Percentiles rank a stretch among this genome's conserved stretches.
Evolutionary conservation across 2,329 filamentous ascomycete species (phyloP).

Genomic region (Graphilbum fragrans): DNA sequence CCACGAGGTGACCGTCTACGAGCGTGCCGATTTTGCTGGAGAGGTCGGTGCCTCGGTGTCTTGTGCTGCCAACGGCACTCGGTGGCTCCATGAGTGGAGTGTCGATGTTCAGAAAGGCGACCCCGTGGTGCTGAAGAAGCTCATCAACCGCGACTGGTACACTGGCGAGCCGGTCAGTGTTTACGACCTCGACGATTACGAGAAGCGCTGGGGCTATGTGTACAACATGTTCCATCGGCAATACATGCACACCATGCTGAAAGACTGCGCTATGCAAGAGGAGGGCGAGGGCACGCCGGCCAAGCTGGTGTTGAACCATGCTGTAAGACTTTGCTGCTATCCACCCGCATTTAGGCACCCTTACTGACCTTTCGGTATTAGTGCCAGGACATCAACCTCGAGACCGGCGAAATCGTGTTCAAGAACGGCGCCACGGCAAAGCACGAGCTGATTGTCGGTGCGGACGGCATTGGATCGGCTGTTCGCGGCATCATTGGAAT

Average conservation of each 20-base stretch:
- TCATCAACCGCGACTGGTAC: constrained; percentile 60
- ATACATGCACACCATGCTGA: constrained; percentile 57
- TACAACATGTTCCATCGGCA: constrained; percentile 52
- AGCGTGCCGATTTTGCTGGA: constrained; percentile 51
- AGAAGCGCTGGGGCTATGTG: constrained; percentile 24
- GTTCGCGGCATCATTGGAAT: constrained; percentile 54
- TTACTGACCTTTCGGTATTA: constrained; percentile 2
- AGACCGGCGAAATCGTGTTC: constrained; percentile 37
- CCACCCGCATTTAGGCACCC: not conserved
- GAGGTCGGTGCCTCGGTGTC: constrained; percentile 57
- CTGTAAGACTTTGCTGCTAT: constrained; percentile 19
- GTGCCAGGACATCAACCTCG: constrained; percentile 34
- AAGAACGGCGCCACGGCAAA: constrained; percentile 33
- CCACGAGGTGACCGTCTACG: constrained; percentile 48
- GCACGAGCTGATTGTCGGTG: constrained; percentile 51
- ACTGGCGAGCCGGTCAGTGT: constrained; percentile 54
- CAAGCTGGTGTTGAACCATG: constrained; percentile 43
- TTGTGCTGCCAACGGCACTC: constrained; percentile 57
- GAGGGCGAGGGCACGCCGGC: constrained; percentile 41
- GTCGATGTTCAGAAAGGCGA: constrained; percentile 53
- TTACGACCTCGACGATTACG: constrained; percentile 52
- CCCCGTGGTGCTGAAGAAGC: constrained; percentile 50
- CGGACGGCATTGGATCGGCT: constrained; percentile 56
- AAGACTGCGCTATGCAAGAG: constrained; percentile 41
- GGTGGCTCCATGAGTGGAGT: constrained; percentile 57